Conservation (phyloP, 805 yeast species). For the Blastobotrys americana region DNA sequence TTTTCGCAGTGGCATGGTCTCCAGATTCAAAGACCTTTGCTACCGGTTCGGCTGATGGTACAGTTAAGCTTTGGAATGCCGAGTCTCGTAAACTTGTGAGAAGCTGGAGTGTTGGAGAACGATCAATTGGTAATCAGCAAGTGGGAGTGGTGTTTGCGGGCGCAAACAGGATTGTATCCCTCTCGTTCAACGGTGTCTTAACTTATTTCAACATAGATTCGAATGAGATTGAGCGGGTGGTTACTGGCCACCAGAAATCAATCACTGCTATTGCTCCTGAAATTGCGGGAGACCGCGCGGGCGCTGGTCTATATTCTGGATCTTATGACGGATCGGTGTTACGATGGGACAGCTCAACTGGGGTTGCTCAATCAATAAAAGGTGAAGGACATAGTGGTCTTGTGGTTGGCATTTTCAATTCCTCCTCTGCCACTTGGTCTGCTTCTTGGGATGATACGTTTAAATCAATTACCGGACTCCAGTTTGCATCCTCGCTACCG, state of each 20-base stretch:
- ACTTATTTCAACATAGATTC: conserved; percentile 43
- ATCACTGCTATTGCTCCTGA: conserved; percentile 51
- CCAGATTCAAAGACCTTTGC: conserved; percentile 50
- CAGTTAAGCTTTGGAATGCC: conserved; percentile 59
- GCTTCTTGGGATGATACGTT: conserved; percentile 87
- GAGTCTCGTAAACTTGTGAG: conserved; percentile 37
- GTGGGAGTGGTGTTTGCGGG: conserved; percentile 71
- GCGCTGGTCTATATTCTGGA: conserved; percentile 45
- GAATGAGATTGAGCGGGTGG: conserved; percentile 32
- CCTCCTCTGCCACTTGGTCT: conserved; percentile 35
- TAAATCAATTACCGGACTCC: conserved; percentile 32
- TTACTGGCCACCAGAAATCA: conserved; percentile 77
- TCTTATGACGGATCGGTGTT: conserved; percentile 74
- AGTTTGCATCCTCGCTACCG: conserved; percentile 31
- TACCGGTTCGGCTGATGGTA: conserved; percentile 78
- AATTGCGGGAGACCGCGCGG: conserved; percentile 11
- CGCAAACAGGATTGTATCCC: conserved; percentile 49
- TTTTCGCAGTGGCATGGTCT: conserved; percentile 71
- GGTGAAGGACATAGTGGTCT: conserved; percentile 56
- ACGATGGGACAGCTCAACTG: conserved; percentile 44
- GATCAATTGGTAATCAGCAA: conserved; percentile 53
- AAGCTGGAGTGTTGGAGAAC: conserved; percentile 42
- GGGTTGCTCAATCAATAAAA: conserved; percentile 33
- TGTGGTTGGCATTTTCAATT: conserved; percentile 45
- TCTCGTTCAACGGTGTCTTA: conserved; percentile 67